Conservation (phyloP, 192 early-diverging fungal genomes). For the Phycomyces nitens region DNA sequence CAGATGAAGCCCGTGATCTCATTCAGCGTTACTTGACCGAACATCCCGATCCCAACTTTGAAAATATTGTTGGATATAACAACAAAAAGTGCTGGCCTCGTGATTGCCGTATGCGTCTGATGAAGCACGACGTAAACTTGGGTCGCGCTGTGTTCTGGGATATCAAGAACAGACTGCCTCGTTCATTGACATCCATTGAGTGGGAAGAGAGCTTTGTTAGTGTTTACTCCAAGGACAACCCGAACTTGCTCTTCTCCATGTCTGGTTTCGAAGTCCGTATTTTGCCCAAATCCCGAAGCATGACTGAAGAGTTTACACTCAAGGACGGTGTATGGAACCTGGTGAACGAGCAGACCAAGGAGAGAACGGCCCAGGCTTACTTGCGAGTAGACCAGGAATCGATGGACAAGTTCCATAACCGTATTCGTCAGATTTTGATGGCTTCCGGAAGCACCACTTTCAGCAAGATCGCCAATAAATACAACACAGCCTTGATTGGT, state of each 20-base stretch:
- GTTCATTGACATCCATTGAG: slow-evolving; percentile 94
- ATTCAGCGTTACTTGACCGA: slow-evolving; percentile 97
- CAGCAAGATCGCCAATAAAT: slow-evolving; percentile 98
- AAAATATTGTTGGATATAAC: slow-evolving; percentile 97
- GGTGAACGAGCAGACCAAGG: slow-evolving; percentile 95
- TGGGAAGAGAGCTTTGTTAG: slow-evolving; percentile 97
- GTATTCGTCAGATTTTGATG: slow-evolving; percentile 97
- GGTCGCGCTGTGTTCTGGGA: slow-evolving; percentile 99
- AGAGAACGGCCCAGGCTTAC: slow-evolving; percentile 95
- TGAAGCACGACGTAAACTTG: slow-evolving; percentile 98
- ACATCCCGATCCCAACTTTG: slow-evolving; percentile 98
- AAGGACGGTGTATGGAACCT: slow-evolving; percentile 91
- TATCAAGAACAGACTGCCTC: slow-evolving; percentile 95
- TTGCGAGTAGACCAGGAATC: slow-evolving; percentile 95
- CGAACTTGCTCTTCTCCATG: slow-evolving; percentile 88
- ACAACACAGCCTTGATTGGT: slow-evolving; percentile 86
- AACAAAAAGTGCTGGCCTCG: slow-evolving; percentile 99
- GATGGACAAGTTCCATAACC: slow-evolving; percentile 90
- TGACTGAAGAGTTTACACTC: slow-evolving; percentile 85
- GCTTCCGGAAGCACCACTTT: slow-evolving; percentile 95
- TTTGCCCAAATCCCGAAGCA: slow-evolving; percentile 84
- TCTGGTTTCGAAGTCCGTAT: slow-evolving; percentile 94
- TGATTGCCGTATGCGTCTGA: slow-evolving; percentile 97
- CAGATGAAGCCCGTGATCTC: slow-evolving; percentile 90
- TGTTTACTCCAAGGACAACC: slow-evolving; percentile 97